Evolutionary conservation across 257 asterid genomes (phyloP).

Genomic region (Solanum bulbocastanum): DNA sequence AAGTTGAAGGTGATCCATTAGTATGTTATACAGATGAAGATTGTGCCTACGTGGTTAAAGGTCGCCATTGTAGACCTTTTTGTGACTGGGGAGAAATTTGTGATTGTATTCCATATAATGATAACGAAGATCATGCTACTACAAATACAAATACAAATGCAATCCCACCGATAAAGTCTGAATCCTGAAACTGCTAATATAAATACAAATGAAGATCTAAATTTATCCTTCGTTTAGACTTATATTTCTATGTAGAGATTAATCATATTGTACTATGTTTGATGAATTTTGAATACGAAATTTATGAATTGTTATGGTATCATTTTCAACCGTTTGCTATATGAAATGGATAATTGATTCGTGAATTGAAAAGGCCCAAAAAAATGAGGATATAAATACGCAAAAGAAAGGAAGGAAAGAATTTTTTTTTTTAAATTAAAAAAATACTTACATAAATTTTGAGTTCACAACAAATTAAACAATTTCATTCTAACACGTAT

Average conservation of each 20-base stretch:
- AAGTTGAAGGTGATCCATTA: not conserved
- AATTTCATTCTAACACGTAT: no score
- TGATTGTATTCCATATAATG: not conserved
- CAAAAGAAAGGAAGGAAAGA: not conserved
- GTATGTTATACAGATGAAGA: not conserved
- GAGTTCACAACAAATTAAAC: not conserved
- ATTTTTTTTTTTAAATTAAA: no score
- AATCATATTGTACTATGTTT: not conserved
- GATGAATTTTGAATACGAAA: not conserved
- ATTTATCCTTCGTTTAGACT: not conserved
- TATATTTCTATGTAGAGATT: not conserved
- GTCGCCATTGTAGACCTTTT: not conserved
- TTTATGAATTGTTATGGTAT: not conserved
- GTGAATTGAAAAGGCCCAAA: not conserved
- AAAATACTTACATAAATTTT: no score
- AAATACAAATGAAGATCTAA: not conserved
- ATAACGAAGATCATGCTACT: not conserved
- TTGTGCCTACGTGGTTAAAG: not conserved
- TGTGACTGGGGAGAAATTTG: not conserved
- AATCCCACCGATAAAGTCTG: no score
- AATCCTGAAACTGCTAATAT: no score
- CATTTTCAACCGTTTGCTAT: not conserved
- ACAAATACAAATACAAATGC: not conserved
- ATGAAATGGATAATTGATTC: not conserved
- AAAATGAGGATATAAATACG: not conserved